Percentiles rank a stretch among this genome's conserved stretches.
Conservation (phyloP, 2,329 filamentous ascomycete genomes). For the Pseudocercospora musae region DNA sequence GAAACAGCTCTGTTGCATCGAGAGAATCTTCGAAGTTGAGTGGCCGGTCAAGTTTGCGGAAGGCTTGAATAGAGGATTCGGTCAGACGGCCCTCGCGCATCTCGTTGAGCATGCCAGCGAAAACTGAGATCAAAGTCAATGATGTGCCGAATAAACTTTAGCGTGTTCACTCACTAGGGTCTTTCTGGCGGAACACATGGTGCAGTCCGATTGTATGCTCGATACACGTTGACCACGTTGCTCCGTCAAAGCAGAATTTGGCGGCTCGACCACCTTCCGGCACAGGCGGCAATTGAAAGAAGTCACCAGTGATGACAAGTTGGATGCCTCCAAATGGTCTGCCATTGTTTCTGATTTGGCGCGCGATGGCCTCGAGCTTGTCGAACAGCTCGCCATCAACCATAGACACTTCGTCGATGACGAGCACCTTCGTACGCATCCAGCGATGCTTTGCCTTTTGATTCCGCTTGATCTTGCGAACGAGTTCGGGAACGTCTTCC, state of each 20-base stretch:
- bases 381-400: constrained; percentile 96
- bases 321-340: constrained; percentile 95
- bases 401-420: constrained; percentile 98
- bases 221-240: constrained; percentile 87
- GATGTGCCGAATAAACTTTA: background rate
- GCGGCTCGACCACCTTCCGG: constrained; percentile 70
- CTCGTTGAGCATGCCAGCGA: constrained; percentile 94
- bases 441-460: constrained; percentile 84
- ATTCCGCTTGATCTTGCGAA: constrained; percentile 89
- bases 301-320: constrained; percentile 91
- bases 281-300: constrained; percentile 94
- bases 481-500: constrained; percentile 72
- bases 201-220: constrained; percentile 94
- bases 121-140: constrained; percentile 56
- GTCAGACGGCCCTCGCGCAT: constrained; percentile 87
- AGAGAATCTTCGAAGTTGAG: constrained; percentile 70
- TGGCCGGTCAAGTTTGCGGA: constrained; percentile 68
- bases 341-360: constrained; percentile 82
- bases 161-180: constrained; percentile 55
- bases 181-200: constrained; percentile 93
- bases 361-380: constrained; percentile 85
- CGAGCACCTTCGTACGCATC: constrained; percentile 79
- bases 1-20: constrained; percentile 87
- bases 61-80: constrained; percentile 70
- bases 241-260: constrained; percentile 90